Base-by-base conservation (phyloP, 352 stramenopile species). In the Nothophytophthora sp. region DNA sequence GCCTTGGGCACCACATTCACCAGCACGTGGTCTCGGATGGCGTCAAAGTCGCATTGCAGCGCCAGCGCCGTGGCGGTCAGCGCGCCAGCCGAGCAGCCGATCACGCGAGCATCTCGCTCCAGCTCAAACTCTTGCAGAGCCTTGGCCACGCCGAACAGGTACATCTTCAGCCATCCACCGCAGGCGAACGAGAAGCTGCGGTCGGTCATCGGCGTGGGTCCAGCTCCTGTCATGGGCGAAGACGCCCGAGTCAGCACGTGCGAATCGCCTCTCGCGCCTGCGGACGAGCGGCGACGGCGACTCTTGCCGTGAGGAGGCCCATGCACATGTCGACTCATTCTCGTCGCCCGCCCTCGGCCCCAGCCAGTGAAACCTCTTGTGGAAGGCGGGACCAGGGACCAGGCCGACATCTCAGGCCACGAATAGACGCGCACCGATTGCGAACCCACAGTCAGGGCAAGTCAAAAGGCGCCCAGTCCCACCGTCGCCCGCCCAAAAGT, bases 81-180 rank as follows among this genome's bases (percentile, higher is more conserved):
- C 20, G 82, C 70, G 22, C 82, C 82, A 4, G 78, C 82, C 18
- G 77, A 90, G 50, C 73, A 86, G 25, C 80, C 82, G 37, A 89
- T 86, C 27, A 86, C 50, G 24, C 60, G 67, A 20, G 74, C 70
- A 28, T 70, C 39, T 5, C 47, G 50, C 37, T 86, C 69, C 11
- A 89, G 50, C n/a, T 67, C 70, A 43, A 65, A 61, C 48, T 89
- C 50, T 53, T 92, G 80, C 27, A 92, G 63, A 23, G 78, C 76
- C 56, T 91, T 88, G 50, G 76, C 80, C 23, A 91, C 82, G 27
- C 82, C 82, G 40, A 92, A 90, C 16, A 81, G 57, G 60, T 90
- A 91, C 70, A 81, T 83, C 64, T 90, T 91, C 49, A 92, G 77
- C 82, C 82, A 92, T 1, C 82, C 82, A 33, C 73, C 77, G 45